phyloP scores from a whole-genome alignment of 2,329 filamentous ascomycete species.

The Pseudopyricularia javanii region DNA sequence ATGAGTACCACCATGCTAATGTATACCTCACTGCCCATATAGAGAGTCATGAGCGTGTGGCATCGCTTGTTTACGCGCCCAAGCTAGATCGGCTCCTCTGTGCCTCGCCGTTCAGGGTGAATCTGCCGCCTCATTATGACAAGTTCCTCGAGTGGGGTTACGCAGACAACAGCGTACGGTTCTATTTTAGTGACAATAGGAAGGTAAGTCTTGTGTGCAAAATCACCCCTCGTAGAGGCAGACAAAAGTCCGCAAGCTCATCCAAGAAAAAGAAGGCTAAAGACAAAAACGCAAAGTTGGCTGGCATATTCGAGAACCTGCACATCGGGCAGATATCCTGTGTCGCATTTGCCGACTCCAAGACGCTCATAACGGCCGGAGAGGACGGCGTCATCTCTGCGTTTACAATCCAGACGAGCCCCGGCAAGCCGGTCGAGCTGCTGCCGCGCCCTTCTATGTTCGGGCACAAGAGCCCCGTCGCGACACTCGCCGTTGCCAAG shows the following conservation, averaged over 20 bases:
- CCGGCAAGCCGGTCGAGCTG: slow-evolving; percentile 63
- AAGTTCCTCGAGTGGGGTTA: slow-evolving; percentile 96
- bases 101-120: slow-evolving; percentile 71
- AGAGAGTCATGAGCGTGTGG: slow-evolving; percentile 66
- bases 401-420: slow-evolving; percentile 56
- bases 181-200: slow-evolving; percentile 74
- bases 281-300: slow-evolving; percentile 27
- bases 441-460: slow-evolving; percentile 71
- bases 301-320: slow-evolving; percentile 86
- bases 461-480: slow-evolving; percentile 70
- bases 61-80: slow-evolving; percentile 63
- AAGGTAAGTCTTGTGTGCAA: slow-evolving; percentile 33
- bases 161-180: slow-evolving; percentile 81
- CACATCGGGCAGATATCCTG: slow-evolving; percentile 83
- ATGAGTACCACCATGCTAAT: neutral
- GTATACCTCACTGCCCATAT: slow-evolving; percentile 4
- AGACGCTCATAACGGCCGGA: slow-evolving; percentile 81
- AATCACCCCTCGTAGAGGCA: neutral
- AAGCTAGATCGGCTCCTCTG: slow-evolving; percentile 77
- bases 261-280: slow-evolving; percentile 13
- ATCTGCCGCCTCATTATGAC: slow-evolving; percentile 77
- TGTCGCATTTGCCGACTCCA: slow-evolving; percentile 76
- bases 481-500: slow-evolving; percentile 70
- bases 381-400: slow-evolving; percentile 86
- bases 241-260: neutral